Base-by-base conservation (phyloP, 164 flowering plant species). In the Amborella trichopoda region DNA sequence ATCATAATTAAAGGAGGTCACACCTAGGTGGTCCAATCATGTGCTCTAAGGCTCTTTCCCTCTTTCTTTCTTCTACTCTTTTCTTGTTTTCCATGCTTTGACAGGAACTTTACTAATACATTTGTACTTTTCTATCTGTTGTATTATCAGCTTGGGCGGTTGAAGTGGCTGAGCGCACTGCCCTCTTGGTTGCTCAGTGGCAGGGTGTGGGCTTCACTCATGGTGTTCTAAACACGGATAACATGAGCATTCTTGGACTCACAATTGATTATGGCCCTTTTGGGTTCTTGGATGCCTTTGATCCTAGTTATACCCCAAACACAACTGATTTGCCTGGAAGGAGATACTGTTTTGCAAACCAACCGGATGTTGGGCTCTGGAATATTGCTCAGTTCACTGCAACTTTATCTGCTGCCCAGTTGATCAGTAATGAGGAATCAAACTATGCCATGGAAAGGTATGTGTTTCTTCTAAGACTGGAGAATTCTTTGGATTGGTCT, bases 201-300 rank as follows among this genome's bases (percentile, higher is more conserved):
- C 99, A 93, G 64, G 99, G 99, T 36, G 95, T 93, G 65, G 97
- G 97, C 28, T 88, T 93, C 71, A 93, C 93, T 41, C 97, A 93
- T 64, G 97, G 99, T 40, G 97, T 93, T 46, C 65, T 93, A 58
- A 85, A 93, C 64, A 93, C 97, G 3, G 99, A 93, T 54, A 93
- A 93, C 62, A 88, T 85, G 97, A 93, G 99, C 57, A 73, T 85
- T 27, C 62, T 93, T 51, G 99, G 99, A 36, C 85, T 85, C 53
- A 88, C 97, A 39, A 88, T 93, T 61, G 99, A 93, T 66, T 93
- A 93, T 71, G 99, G 99, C 44, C 97, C 99, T 24, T 88, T 83
- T 65, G 95, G 99, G 26, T 93, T 93, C 64, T 58, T 93, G 62
- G 99, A 93, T 69, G 97, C 99, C 36, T 93, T 93, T 72, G 99